Conservation (phyloP, 2,329 filamentous ascomycete genomes). For the Pezicula carpinea region DNA sequence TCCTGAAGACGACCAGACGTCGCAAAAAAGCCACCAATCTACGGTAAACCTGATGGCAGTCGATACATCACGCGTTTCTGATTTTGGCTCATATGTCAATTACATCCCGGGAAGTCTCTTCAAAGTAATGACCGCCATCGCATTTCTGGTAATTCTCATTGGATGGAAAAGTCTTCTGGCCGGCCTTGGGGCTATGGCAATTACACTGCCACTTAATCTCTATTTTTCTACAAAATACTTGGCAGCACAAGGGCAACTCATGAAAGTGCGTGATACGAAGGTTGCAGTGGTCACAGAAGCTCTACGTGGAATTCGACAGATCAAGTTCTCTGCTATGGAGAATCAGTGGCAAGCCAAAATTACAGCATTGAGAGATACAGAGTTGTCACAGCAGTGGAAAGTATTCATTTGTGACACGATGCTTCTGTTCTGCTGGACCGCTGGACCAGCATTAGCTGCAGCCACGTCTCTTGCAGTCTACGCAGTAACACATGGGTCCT, state of each 20-base stretch:
- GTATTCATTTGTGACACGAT: constrained; percentile 60
- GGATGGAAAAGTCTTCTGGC: constrained; percentile 66
- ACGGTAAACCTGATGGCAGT: constrained; percentile 75
- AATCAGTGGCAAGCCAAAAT: constrained; percentile 71
- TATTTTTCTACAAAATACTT: constrained; percentile 62
- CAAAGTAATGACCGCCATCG: constrained; percentile 61
- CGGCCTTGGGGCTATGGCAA: constrained; percentile 58
- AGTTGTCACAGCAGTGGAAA: constrained; percentile 62
- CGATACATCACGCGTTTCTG: constrained; percentile 63
- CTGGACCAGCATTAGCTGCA: constrained; percentile 68
- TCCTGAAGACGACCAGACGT: constrained; percentile 33
- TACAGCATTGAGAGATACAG: constrained; percentile 55
- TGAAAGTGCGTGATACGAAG: constrained; percentile 73
- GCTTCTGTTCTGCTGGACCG: constrained; percentile 64
- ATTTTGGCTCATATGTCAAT: constrained; percentile 64
- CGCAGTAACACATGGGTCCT: constrained; percentile 53
- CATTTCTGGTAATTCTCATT: constrained; percentile 65
- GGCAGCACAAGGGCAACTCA: constrained; percentile 60
- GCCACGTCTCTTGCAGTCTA: constrained; percentile 68
- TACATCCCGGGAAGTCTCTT: constrained; percentile 58
- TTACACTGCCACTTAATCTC: constrained; percentile 65
- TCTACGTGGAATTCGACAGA: constrained; percentile 74
- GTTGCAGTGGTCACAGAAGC: constrained; percentile 72
- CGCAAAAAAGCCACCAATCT: constrained; percentile 60
- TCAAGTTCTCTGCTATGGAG: constrained; percentile 79